Evolutionary conservation across 768 basidiomycete genomes (phyloP), one percentile per base, ranked within the genome.

Genomic region (Agaricus blazei): DNA sequence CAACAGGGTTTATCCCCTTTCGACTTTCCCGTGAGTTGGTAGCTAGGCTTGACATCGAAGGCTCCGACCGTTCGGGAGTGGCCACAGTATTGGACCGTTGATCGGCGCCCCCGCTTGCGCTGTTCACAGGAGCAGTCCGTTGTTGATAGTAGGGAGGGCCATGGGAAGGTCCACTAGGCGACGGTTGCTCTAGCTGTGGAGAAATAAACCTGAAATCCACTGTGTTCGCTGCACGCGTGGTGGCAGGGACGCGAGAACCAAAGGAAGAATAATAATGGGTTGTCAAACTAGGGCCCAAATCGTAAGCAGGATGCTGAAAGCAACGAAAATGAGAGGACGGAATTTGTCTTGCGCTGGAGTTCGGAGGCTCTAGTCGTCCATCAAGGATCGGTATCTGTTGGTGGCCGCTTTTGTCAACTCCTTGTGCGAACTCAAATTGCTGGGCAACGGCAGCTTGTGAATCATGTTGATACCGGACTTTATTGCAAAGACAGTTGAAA

Each of bases 401-500:
- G 14, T 49, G 54, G 5, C 51, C 49, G 31, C 50, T 56, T 58
- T 68, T 67, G 62, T 70, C 70, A 54, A 76, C 64, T 50, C 70
- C 62, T 66, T 76, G 68, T 49, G 71, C 61, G 58, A 80, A 81
- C 69, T 77, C 76, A 71, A 79, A 82, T 67, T 77, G 76, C 12
- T 77, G 75, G 53, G 75, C 69, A 54, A 76, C 70, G 68, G 77
- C 74, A 70, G 70, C 65, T 51, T 49, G 54, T 29, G 54, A 48
- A 49, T 75, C 70, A 68, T 70, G 70, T 64, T 73, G 71, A 72
- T 73, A 87, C 74, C 85, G 87, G 83, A 82, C 87, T 88, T 86
- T 81, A 75, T 84, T 78, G 71, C 63, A 65, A 66, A 70, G 71
- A 65, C 7, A 64, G 64, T 63, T 70, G 72, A 75, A 70, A 69